phyloP scores from a whole-genome alignment of 2,329 filamentous ascomycete species.

The Beauveria sp. region DNA sequence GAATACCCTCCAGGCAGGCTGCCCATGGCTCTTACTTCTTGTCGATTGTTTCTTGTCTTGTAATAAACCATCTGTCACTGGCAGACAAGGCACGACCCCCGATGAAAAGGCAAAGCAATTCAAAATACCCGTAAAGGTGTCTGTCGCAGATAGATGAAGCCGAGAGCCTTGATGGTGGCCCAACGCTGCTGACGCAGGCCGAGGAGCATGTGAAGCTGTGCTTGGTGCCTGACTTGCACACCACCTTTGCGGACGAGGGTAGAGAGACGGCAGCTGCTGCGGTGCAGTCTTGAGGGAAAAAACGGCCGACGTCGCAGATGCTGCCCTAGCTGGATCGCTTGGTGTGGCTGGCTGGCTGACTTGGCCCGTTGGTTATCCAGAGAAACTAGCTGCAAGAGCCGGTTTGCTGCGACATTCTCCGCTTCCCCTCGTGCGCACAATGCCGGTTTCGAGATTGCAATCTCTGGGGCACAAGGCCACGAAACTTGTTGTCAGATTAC shows the following conservation, averaged over 20 bases:
- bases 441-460: no score
- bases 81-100: neutral
- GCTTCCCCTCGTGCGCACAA: neutral
- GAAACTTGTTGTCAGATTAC: no score
- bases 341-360: neutral
- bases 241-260: neutral
- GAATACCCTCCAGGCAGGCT: neutral
- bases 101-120: neutral
- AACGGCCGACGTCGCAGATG: neutral
- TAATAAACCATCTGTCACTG: neutral
- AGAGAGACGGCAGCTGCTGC: neutral
- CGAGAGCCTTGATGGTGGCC: neutral
- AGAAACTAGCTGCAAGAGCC: neutral
- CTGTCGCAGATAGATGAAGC: neutral
- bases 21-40: neutral
- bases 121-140: neutral
- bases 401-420: neutral
- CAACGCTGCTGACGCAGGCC: neutral
- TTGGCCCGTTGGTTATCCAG: neutral
- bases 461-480: no score
- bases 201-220: slow-evolving; percentile 4
- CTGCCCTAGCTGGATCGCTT: neutral
- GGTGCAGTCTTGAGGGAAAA: neutral
- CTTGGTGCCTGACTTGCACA: slow-evolving; percentile 1
- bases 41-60: neutral